Percentiles rank a stretch among this genome's conserved stretches.
Evolutionary conservation across 768 basidiomycete species (phyloP).

Genomic region (Podaxis rugospora): DNA sequence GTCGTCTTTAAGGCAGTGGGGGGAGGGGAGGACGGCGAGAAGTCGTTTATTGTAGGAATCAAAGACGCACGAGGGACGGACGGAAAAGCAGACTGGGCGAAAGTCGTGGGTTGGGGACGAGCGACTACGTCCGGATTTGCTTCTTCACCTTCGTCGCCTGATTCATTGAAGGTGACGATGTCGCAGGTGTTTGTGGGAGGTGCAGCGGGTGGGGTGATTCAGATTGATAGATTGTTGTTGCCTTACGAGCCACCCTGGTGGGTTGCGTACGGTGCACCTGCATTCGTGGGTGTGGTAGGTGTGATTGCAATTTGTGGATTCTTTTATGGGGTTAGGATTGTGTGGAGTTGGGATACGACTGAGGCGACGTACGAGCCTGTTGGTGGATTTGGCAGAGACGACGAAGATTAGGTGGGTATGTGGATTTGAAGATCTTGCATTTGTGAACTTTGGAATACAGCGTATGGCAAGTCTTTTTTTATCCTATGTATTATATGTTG

Average conservation of each 20-base stretch:
- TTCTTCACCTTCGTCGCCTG: neutral
- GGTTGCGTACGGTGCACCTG: conserved; percentile 67
- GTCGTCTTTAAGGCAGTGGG: conserved; percentile 60
- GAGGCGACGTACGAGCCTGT: conserved; percentile 90
- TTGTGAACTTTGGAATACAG: conserved; percentile 1
- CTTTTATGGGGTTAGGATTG: conserved; percentile 63
- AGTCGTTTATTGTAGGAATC: conserved; percentile 62
- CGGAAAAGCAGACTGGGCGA: conserved; percentile 58
- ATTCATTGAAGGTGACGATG: neutral
- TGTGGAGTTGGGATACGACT: conserved; percentile 73
- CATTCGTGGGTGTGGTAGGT: conserved; percentile 57
- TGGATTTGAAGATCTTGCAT: neutral
- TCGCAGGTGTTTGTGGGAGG: conserved; percentile 27
- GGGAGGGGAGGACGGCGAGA: conserved; percentile 33
- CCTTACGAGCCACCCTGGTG: conserved; percentile 91
- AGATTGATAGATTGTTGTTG: conserved; percentile 76
- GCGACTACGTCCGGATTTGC: conserved; percentile 43
- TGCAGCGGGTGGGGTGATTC: conserved; percentile 82
- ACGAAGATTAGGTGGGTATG: conserved; percentile 22
- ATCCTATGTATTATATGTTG: conserved; percentile 8
- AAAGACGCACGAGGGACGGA: conserved; percentile 69
- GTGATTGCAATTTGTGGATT: conserved; percentile 59
- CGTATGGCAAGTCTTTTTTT: neutral
- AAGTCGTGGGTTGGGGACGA: conserved; percentile 69
- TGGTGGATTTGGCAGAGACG: conserved; percentile 70